phyloP scores from a whole-genome alignment of 768 basidiomycete genomes.

The Baorangia bicolor region DNA sequence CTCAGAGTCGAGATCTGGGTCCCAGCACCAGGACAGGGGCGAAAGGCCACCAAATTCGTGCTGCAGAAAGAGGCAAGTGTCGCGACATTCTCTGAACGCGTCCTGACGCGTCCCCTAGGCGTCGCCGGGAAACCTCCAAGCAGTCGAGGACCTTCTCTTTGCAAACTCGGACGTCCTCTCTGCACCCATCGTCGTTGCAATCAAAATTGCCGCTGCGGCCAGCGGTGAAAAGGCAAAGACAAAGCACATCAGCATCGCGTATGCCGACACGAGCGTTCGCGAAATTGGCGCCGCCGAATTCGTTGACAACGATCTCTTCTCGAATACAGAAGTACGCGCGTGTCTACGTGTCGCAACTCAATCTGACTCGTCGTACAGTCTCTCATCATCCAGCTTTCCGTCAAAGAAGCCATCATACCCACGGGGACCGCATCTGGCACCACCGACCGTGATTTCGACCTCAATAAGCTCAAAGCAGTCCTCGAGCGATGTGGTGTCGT shows the following conservation, averaged over 20 bases:
- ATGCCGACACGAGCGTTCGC: constrained; percentile 84
- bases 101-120: constrained; percentile 45
- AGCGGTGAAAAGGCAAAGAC: constrained; percentile 55
- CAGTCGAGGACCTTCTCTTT: constrained; percentile 85
- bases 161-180: constrained; percentile 73
- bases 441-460: constrained; percentile 82
- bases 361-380: constrained; percentile 51
- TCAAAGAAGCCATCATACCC: constrained; percentile 91
- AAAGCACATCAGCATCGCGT: constrained; percentile 82
- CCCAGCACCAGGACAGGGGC: constrained; percentile 69
- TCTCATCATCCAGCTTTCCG: constrained; percentile 90
- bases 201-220: constrained; percentile 67
- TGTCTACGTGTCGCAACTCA: background rate
- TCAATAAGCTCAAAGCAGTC: constrained; percentile 82
- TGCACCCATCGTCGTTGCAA: constrained; percentile 86
- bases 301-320: constrained; percentile 92
- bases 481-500: constrained; percentile 91
- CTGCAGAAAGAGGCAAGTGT: constrained; percentile 73
- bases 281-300: constrained; percentile 90
- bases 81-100: background rate
- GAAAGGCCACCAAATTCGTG: constrained; percentile 72
- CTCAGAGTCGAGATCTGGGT: constrained; percentile 91
- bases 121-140: constrained; percentile 70
- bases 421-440: constrained; percentile 69
- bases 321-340: constrained; percentile 82